These are phyloP conservation scores for Ramularia collo-cygni DNA, from an alignment of 2,329 filamentous ascomycete species.

Conservation along the genomic window DNA sequence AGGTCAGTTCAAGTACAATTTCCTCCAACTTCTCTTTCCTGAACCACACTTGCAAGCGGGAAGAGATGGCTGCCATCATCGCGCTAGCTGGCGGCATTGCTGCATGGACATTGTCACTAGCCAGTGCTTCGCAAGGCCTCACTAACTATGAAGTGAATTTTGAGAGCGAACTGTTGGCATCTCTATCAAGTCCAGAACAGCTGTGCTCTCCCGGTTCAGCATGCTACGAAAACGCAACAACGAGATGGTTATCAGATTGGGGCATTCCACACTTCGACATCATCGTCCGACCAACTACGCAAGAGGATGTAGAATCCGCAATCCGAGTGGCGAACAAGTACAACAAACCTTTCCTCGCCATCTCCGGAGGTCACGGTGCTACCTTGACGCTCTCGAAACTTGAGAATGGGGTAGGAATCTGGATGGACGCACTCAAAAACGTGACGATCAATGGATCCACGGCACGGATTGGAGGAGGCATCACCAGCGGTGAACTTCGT, in stretches of 20 bases:
- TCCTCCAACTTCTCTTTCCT: too few species aligned
- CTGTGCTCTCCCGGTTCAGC: conserved; percentile 1
- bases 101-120: too few species aligned
- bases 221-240: conserved; percentile 1
- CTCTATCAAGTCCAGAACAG: background rate
- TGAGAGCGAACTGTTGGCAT: too few species aligned
- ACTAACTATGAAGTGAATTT: too few species aligned
- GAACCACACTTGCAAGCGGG: too few species aligned
- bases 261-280: background rate
- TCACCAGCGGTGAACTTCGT: conserved; percentile 7
- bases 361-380: conserved; percentile 11
- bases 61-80: too few species aligned
- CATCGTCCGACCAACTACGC: too few species aligned
- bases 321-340: conserved; percentile 1
- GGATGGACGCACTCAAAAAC: conserved; percentile 7
- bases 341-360: conserved; percentile 10
- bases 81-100: too few species aligned
- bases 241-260: background rate
- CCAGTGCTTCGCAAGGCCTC: too few species aligned
- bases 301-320: too few species aligned
- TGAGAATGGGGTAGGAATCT: conserved; percentile 11
- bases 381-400: conserved; percentile 5
- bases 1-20: too few species aligned
- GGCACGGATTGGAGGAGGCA: conserved; percentile 11
- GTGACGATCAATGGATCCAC: conserved; percentile 7